These are phyloP conservation scores for Elaeagnus macrophylla DNA, from an alignment of 306 rosid species.

Conservation along the genomic window DNA sequence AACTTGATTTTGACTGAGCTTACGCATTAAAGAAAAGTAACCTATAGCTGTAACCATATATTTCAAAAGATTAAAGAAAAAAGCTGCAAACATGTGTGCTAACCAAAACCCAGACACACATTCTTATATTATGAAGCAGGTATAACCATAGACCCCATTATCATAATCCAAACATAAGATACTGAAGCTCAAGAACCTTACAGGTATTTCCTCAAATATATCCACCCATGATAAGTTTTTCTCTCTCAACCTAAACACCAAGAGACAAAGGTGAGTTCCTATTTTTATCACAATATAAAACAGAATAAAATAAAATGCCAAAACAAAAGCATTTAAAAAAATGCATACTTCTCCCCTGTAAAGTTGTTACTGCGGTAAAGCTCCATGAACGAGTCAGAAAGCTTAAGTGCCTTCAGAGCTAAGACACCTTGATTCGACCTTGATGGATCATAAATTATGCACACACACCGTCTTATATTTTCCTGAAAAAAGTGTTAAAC, in stretches of 20 bases:
- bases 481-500: constrained; percentile 32
- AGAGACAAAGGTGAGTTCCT: constrained; percentile 4
- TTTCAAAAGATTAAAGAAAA: too few relatives aligned
- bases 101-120: too few relatives aligned
- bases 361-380: constrained; percentile 81
- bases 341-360: constrained; percentile 83
- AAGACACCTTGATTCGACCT: constrained; percentile 86
- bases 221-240: constrained; percentile 91
- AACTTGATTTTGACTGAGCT: too few relatives aligned
- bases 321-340: constrained; percentile 9
- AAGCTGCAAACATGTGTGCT: too few relatives aligned
- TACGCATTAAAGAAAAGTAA: too few relatives aligned
- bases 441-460: constrained; percentile 91
- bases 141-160: not conserved
- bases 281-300: not conserved
- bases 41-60: too few relatives aligned
- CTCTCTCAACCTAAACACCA: constrained; percentile 76
- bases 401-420: constrained; percentile 88
- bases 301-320: constrained; percentile 7
- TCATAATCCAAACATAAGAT: constrained; percentile 1
- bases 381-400: constrained; percentile 90
- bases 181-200: constrained; percentile 30
- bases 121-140: not conserved
- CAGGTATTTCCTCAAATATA: constrained; percentile 95
- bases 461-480: constrained; percentile 86